Evolutionary conservation across 768 basidiomycete genomes (phyloP), one percentile per base, ranked within the genome.

Genomic region (Hortiboletus campestris): DNA sequence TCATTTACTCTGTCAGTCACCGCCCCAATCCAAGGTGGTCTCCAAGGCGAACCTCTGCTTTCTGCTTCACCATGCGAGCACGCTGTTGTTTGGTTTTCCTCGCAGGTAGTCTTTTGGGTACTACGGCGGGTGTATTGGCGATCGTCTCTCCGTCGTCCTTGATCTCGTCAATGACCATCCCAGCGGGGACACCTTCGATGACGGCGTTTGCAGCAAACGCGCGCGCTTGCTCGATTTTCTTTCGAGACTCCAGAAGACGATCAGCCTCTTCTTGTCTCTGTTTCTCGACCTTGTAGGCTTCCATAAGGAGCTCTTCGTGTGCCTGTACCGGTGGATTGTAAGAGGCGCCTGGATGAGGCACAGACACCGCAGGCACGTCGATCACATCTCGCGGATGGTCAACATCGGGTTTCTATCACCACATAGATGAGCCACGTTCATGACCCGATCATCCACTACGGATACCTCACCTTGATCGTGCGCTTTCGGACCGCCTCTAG

Each of bases 251-350:
- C 2, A 77, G 77, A 14, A 83, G 71, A 65, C 80, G 81, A 49
- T 79, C 81, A 2, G 77, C 80, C 53, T 84, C 79, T 25, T 74
- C 74, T 39, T 84, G 66, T 41, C 80, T 78, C 45, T 78, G 78
- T 62, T 80, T 79, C 70, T 94, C 94, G 14, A 79, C 68, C 56
- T 83, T 79, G 49, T 84, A 79, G 0, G 93, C 94, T 48, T 80
- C 72, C 13, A 80, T 73, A 20, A 98, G 67, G 6, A 96, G 81
- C 46, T 84, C 83, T 47, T 83, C 80, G 62, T 96, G 90, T 0
- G 86, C 84, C 4, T 81, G 77, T 1, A 80, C 83, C 0, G 85
- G 84, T 0, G 94, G 94, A 67, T 97, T 97, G 68, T 98, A 98
- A 17, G 92, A 94, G 4, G 87, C 81, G 19, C 94, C 94, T 32